phyloP scores from a whole-genome alignment of 495 filamentous ascomycete species.

The Articulospora tetracladia region DNA sequence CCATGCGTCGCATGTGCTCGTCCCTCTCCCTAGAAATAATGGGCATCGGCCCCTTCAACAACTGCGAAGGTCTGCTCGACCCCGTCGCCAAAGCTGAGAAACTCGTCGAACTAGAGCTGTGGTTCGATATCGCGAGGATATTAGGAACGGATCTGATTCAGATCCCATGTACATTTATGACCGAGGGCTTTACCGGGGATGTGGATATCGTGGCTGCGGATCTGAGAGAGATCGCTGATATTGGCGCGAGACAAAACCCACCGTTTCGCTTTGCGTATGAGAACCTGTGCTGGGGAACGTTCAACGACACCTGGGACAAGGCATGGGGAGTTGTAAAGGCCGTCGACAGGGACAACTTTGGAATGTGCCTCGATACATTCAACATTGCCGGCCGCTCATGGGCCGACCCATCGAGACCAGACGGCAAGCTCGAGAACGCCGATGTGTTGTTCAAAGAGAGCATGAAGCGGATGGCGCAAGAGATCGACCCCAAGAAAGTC shows the following conservation, averaged over 20 bases:
- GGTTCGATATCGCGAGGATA: conserved; percentile 71
- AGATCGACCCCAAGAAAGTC: conserved; percentile 63
- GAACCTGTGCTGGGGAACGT: conserved; percentile 81
- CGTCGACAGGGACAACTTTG: conserved; percentile 64
- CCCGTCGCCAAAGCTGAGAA: conserved; percentile 50
- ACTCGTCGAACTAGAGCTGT: conserved; percentile 61
- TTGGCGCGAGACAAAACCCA: conserved; percentile 52
- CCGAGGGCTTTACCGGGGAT: conserved; percentile 51
- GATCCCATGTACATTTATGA: conserved; percentile 68
- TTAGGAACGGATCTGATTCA: conserved; percentile 72
- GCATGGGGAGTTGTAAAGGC: conserved; percentile 64
- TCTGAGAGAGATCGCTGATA: conserved; percentile 59
- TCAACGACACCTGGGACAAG: conserved; percentile 64
- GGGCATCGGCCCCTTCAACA: conserved; percentile 73
- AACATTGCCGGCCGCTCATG: conserved; percentile 75
- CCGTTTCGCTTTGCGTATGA: conserved; percentile 69
- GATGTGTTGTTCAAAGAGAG: conserved; percentile 54
- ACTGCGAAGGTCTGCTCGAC: conserved; percentile 72
- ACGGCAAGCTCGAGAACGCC: conserved; percentile 53
- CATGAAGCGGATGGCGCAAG: conserved; percentile 49
- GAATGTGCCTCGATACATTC: conserved; percentile 83
- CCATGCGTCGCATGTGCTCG: conserved; percentile 52
- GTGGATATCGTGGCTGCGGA: conserved; percentile 52
- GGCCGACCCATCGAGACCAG: conserved; percentile 61
- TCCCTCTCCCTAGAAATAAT: conserved; percentile 58